Base-by-base conservation (phyloP, 495 filamentous ascomycete species). In the Podospora tetraspora region DNA sequence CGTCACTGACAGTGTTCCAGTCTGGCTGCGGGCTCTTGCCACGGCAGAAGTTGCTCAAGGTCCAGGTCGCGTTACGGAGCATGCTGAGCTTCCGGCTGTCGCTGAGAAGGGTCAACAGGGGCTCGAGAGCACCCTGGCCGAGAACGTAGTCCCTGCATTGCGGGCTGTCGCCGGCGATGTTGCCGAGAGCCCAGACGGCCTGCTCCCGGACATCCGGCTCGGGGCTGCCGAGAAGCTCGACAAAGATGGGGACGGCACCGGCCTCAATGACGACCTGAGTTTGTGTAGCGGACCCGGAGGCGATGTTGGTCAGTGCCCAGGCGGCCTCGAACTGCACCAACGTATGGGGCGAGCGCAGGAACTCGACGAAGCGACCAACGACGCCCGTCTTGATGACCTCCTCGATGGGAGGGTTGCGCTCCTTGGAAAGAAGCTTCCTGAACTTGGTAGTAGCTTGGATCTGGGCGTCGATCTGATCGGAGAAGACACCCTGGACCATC, bases 361-460 rank as follows among this genome's bases (percentile, higher is more conserved):
- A 99, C 79, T 97, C 91, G 75, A 99, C 96, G 76, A 99, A 99
- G 75, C 96, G 90, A 81, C 89, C 88, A 59, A 99, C 96, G 68
- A 99, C 96, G 69, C 96, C 96, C 67, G 96, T 98, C 87, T 97
- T 95, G 77, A 99, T 98, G 69, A 99, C 96, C 73, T 94, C 92
- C 80, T 99, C 96, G 77, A 99, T 99, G 23, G 96, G 95, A 21
- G 96, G 96, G 81, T 99, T 99, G 76, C 96, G 92, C 84, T 99
- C 96, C 82, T 99, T 99, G 68, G 92, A 97, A 6, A 99, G 84
- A 24, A 99, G 85, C 82, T 99, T 99, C 69, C 96, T 84, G 85
- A 99, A 99, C 79, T 97, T 97, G 66, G 96, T 99, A 24, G 96
- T 99, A n/a, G 96, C 94, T 82, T 93, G 89, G 71, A 99, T 99